Evolutionary conservation across 2,329 filamentous ascomycete species (phyloP), one percentile per base, ranked within the genome.

Genomic region (Atkinsonella hypoxylon): DNA sequence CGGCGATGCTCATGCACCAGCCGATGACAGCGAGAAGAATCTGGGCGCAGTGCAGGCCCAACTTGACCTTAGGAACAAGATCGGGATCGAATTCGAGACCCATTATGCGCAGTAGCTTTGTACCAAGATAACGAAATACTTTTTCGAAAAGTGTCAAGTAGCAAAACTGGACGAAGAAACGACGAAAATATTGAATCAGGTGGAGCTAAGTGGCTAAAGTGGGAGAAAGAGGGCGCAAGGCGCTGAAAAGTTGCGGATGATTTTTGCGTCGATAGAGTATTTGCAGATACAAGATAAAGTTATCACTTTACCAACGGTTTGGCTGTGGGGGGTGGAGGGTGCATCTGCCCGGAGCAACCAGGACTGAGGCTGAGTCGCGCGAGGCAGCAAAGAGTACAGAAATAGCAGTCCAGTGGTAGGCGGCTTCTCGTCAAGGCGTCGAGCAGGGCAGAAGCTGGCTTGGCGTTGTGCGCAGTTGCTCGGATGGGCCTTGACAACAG

Each of bases 1-100:
- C 72, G 22, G 75, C 70, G 57, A 84, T 81, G 57, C 78, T 76
- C 53, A 84, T 67, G 52, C 74, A 69, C 71, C 79, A 83, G 57
- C 74, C 68, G 22, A 82, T 68, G 45, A 82, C 70, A 44, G 69
- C 75, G 22, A 81, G 58, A 45, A 78, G 56, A 52, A 76, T 71
- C 67, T 84, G 81, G 51, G 68, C 62, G 48, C 70, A 65, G 65
- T 84, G 81, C 41, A 82, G 62, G 49, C 70, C 73, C 52, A 83
- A 65, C 67, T 84, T 84, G 64, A 74, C 64, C 54, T 65, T 65
- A 49, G 78, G 78, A 41, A 81, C 68, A 56, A 70, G 67, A 59
- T 79, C 73, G 39, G 77, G 69, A 60, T 80, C 70, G 61, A 77
- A 66, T 56, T 79, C 75, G 58, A 79, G 56, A 55, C 71, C 68